Base-by-base conservation (phyloP, 1,284 basidiomycete genomes). In the Rhodofomes roseus region DNA sequence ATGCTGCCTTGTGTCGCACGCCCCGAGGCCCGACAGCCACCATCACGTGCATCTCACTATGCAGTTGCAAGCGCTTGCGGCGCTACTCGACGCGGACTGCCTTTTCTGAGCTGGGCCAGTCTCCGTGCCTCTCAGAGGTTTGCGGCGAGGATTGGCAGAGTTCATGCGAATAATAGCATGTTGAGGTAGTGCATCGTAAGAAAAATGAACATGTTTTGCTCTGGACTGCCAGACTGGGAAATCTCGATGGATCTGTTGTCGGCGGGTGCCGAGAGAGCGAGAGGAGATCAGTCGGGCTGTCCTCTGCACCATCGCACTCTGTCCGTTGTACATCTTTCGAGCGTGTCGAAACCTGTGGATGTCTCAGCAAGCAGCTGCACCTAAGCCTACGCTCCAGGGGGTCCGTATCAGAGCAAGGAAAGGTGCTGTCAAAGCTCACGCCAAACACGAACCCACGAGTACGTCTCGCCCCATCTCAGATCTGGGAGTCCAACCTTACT, bases 331-430 rank as follows among this genome's bases (percentile, higher is more conserved):
- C 70, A 66, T 66, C 65, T 69, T 71, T 71, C 71, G 64, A 70
- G 63, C 63, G 44, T 59, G 59, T 71, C 68, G 70, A 65, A 73
- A 70, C 70, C 66, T 71, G 87, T 92, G 90, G 78, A 92, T 92
- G 89, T 92, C 90, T 89, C 86, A 87, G 83, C 89, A 89, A 89
- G 75, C 86, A 77, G 74, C 85, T 71, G 81, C 84, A 77, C 72
- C 83, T 76, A 92, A 91, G 83, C 90, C 90, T 87, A 88, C 89
- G 81, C 81, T 92, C 73, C 86, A 89, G 82, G 90, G 90, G 76
- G 90, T 93, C 75, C 83, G 88, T 81, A 92, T 93, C 71, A 93
- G 88, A 85, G 89, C 89, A 72, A 85, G 91, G 78, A 93, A 93
- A 79, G 86, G 91, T 69, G 89, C 88, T 69, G 90, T 91, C 68